Percentiles rank a stretch among this genome's conserved stretches.
Conservation (phyloP, 805 yeast species). For the Kluyveromyces nonfermentans region DNA sequence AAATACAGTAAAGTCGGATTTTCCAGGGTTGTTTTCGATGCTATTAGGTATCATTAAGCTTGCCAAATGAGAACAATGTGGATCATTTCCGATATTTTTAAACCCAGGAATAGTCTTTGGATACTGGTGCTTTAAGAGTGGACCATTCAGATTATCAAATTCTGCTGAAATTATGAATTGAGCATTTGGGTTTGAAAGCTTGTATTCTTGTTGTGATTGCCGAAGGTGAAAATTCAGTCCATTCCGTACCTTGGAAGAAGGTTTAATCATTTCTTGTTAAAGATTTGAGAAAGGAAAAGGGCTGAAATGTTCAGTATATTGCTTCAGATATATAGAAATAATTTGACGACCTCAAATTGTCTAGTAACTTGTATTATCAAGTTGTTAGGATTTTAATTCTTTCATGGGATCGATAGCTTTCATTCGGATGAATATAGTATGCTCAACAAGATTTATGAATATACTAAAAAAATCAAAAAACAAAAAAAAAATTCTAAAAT, state of each 20-base stretch:
- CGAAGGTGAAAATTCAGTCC: constrained; percentile 7
- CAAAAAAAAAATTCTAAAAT: too few species aligned
- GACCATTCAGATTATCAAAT: constrained; percentile 72
- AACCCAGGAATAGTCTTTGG: constrained; percentile 38
- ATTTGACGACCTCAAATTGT: background rate
- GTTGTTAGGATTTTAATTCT: too few species aligned
- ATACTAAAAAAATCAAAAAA: too few species aligned
- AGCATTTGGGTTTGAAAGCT: constrained; percentile 28
- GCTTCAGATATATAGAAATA: background rate
- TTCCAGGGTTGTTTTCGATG: constrained; percentile 39
- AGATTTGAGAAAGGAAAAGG: background rate
- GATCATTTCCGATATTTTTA: constrained; percentile 11
- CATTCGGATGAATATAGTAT: too few species aligned
- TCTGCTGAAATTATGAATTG: constrained; percentile 61
- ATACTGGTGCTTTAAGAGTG: constrained; percentile 50
- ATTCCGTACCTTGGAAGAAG: constrained; percentile 7
- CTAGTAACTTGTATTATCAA: too few species aligned
- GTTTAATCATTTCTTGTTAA: constrained; percentile 4
- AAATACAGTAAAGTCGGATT: constrained; percentile 51
- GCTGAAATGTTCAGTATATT: background rate
- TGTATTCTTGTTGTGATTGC: constrained; percentile 8
- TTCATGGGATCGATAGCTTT: too few species aligned
- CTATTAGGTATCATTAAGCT: constrained; percentile 57
- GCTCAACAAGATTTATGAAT: too few species aligned
- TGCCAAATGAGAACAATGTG: constrained; percentile 27